Evolutionary conservation across 768 basidiomycete genomes (phyloP).

Genomic region (Filobasidium floriforme): DNA sequence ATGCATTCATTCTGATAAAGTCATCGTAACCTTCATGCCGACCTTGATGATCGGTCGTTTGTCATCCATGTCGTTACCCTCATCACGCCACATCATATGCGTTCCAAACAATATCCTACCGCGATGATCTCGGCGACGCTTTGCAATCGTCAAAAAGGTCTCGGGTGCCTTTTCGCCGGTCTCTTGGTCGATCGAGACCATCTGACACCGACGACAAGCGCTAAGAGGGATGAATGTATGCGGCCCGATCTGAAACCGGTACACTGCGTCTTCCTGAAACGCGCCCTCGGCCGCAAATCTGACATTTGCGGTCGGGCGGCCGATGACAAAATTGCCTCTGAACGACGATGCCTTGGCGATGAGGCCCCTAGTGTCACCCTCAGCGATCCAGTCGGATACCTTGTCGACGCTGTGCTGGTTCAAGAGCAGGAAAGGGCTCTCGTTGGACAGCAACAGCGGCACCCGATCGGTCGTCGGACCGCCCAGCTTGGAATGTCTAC

Average conservation of each 20-base stretch:
- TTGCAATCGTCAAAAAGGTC: slow-evolving; percentile 25
- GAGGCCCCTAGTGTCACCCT: background rate
- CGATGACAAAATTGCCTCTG: slow-evolving; percentile 30
- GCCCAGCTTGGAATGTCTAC: slow-evolving; percentile 25
- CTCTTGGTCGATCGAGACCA: slow-evolving; percentile 29
- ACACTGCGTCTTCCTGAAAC: slow-evolving; percentile 26
- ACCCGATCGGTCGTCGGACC: slow-evolving; percentile 12
- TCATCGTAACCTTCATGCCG: no score
- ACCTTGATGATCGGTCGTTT: no score
- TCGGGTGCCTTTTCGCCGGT: slow-evolving; percentile 24
- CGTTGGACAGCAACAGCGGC: slow-evolving; percentile 30
- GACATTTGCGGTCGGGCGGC: background rate
- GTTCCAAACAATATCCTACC: slow-evolving; percentile 30
- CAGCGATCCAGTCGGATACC: slow-evolving; percentile 23
- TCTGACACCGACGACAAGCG: slow-evolving; percentile 28
- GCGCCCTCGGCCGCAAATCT: background rate
- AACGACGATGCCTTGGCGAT: slow-evolving; percentile 22
- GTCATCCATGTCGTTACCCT: no score
- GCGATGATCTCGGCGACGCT: slow-evolving; percentile 18
- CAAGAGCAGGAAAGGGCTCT: slow-evolving; percentile 33
- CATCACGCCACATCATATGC: slow-evolving; percentile 20
- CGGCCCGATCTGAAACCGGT: slow-evolving; percentile 20
- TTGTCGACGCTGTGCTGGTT: slow-evolving; percentile 21
- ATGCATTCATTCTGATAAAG: no score
- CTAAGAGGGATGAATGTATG: slow-evolving; percentile 22